Percentiles rank a stretch among this genome's conserved stretches.
These are phyloP conservation scores for Apophysomyces sp. DNA, from an alignment of 371 early-diverging fungal genomes.

Conservation along the genomic window DNA sequence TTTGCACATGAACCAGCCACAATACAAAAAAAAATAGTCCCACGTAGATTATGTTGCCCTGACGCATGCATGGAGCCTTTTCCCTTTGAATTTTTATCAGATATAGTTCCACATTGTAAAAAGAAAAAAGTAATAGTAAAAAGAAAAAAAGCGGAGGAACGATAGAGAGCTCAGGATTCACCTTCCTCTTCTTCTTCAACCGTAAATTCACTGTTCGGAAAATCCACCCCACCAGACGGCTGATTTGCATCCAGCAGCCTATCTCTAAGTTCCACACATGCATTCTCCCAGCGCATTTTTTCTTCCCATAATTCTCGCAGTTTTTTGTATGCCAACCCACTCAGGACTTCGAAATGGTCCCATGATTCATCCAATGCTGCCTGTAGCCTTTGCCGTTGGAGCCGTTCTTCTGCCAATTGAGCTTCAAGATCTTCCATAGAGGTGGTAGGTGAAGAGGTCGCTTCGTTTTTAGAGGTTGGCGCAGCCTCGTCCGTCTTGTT, in stretches of 20 bases:
- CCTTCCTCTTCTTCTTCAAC: constrained; percentile 6
- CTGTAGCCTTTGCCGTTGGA: constrained; percentile 35
- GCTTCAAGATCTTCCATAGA: constrained; percentile 22
- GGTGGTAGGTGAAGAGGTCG: neutral
- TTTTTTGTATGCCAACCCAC: constrained; percentile 57
- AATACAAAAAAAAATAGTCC: neutral
- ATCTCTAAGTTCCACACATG: constrained; percentile 38
- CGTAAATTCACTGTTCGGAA: constrained; percentile 8
- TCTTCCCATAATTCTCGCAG: constrained; percentile 58
- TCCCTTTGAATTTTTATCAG: neutral
- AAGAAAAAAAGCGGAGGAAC: too few species aligned
- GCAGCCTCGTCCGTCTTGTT: neutral
- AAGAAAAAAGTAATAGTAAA: neutral
- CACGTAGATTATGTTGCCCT: neutral
- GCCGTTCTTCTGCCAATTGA: constrained; percentile 29
- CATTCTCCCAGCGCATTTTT: constrained; percentile 46
- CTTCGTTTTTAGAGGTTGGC: neutral
- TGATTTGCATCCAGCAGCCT: constrained; percentile 14
- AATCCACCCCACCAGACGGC: neutral
- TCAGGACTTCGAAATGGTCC: constrained; percentile 58
- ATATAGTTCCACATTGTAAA: neutral
- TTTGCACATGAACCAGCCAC: neutral
- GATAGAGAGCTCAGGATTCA: neutral
- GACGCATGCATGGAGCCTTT: neutral
- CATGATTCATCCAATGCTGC: constrained; percentile 54